Percentiles rank a stretch among this genome's conserved stretches.
phyloP scores from a whole-genome alignment of 306 rosid genomes.

The Hippophae gyantsensis region DNA sequence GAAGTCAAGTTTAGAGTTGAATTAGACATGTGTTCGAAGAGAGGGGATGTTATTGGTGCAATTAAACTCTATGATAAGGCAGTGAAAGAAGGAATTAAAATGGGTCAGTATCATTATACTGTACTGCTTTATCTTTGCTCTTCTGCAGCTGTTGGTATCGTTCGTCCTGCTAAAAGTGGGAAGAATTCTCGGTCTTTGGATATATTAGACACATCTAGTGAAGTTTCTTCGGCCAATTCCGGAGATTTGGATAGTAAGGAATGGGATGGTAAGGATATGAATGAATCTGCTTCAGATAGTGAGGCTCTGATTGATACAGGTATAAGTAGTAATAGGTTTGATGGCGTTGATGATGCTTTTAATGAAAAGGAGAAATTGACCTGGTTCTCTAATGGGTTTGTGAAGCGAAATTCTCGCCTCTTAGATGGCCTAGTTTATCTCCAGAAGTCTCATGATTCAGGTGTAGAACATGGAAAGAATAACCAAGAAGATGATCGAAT shows the following conservation, averaged over 20 bases:
- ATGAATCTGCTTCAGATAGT: conserved; percentile 2
- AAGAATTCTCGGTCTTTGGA: conserved; percentile 36
- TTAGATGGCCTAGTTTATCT: conserved; percentile 17
- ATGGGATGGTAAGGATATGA: conserved; percentile 10
- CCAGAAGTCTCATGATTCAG: conserved; percentile 10
- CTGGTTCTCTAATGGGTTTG: conserved; percentile 22
- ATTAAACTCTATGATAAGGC: conserved; percentile 61
- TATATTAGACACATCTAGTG: conserved; percentile 25
- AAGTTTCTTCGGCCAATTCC: conserved; percentile 11
- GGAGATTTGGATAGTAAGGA: not conserved
- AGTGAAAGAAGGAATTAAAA: conserved; percentile 30
- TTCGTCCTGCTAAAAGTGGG: conserved; percentile 86
- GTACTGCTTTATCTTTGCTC: conserved; percentile 80
- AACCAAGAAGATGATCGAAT: conserved; percentile 27
- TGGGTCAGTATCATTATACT: conserved; percentile 69
- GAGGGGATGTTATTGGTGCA: conserved; percentile 67
- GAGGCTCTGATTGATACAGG: not conserved
- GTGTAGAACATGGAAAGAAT: conserved; percentile 14
- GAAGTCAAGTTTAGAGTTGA: conserved; percentile 34
- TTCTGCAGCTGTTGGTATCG: conserved; percentile 78
- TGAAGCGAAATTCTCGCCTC: conserved; percentile 19
- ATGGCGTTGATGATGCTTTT: conserved; percentile 10
- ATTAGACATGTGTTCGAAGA: conserved; percentile 77
- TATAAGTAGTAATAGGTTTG: conserved; percentile 4
- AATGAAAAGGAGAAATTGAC: conserved; percentile 18